Evolutionary conservation across 768 basidiomycete genomes (phyloP), one percentile per base, ranked within the genome.

Genomic region (Amanita rimosa): DNA sequence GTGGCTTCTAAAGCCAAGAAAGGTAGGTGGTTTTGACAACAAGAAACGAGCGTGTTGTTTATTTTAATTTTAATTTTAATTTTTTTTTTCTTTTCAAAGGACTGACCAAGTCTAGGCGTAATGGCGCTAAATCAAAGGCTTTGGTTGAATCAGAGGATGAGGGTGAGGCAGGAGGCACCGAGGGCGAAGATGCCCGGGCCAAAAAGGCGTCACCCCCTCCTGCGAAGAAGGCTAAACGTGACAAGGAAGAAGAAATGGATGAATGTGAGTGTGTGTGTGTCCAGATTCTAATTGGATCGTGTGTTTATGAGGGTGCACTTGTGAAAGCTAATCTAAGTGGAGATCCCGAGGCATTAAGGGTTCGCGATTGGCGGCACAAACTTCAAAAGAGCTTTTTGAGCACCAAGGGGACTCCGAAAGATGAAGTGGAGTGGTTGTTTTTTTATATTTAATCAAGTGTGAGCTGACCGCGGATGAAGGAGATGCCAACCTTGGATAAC

Each of bases 361-460:
- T 94, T 57, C 82, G 86, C 59, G 85, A 88, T 50, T 95, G 93
- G 92, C 74, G 94, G 55, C 91, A 95, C 63, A 85, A 80, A 63
- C 74, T 96, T 2, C 93, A 97, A 66, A 86, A 91, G 63, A 85
- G 79, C 0, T 85, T 92, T 69, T 61, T 94, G 46, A 79, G 81
- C 55, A 75, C 67, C 54, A 83, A 83, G 64, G 66, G 67, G 5
- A 53, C 71, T 6, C 83, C 87, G 4, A 81, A 78, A 56, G 75
- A 76, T 8, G 80, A 81, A 54, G 85, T 88, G 55, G 46, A 73
- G 66, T 40, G 9, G 22, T 54, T 29, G 3, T 44, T 46, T 52
- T 22, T 17, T 31, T 14, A 44, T 31, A 26, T 6, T 6, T 55
- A 19, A 21, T 52, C 24, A n/a, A 33, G 19, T 54, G 35, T 42